Base-by-base conservation (phyloP, 148 eudicot genomes). In the Cornus controversa region DNA sequence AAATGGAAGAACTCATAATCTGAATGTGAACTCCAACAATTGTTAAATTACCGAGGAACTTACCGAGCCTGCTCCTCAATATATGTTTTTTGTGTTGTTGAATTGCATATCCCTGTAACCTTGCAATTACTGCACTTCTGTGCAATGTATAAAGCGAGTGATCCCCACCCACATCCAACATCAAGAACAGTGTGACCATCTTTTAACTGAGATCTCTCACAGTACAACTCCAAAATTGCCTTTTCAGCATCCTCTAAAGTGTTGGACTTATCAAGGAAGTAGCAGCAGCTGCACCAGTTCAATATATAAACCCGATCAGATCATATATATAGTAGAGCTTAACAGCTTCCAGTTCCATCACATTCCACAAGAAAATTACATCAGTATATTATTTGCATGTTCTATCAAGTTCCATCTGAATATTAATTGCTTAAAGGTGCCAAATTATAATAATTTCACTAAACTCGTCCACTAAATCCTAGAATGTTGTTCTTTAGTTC, bases 141-240 rank as follows among this genome's bases (percentile, higher is more conserved):
- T 26, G 98, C 99, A 68, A 96, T 85, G 85, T 86, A 92, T 47
- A 96, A 71, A 63, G 85, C 50, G n/a, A 96, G 94, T 29, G 99
- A 91, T 54, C 99, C 99, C 99, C 99, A 96, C 60, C 99, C 99
- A 86, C 99, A 96, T 15, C 99, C 99, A 75, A 96, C 88, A 85
- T 96, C 99, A 83, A 93, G 98, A 86, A 96, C 94, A 58, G 90
- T 80, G 36, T 96, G 97, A 13, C 98, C 98, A 70, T 93, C 99
- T 89, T 90, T 69, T 54, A 96, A 27, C 73, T 88, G 84, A 26
- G 92, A 86, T 76, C 97, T 89, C 85, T 92, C 90, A 79, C 99
- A 96, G 80, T 93, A 96, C 37, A 92, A 64, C 14, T 96, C 90
- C 47, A 96, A 47, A 97, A 92, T 96, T 26, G 91, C 91, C 68